Base-by-base conservation (phyloP, 495 filamentous ascomycete genomes). In the Hypoxylon fragiforme region DNA sequence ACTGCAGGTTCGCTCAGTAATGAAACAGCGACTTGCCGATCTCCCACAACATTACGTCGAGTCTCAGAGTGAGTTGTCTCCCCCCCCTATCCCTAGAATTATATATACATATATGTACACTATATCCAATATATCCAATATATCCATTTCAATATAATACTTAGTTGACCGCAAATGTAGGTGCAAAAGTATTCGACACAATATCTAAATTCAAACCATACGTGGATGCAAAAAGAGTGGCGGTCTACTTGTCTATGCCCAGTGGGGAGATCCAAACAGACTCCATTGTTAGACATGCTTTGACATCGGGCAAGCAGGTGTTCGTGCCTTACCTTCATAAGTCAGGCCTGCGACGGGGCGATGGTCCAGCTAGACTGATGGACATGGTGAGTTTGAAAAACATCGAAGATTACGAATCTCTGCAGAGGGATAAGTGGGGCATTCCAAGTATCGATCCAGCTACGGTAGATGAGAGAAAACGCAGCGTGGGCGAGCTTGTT, bases 191-290 rank as follows among this genome's bases (percentile, higher is more conserved):
- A 3, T 79, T 78, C 43, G 77, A 77, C 41, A 75, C 76, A 8
- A 66, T 95, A 22, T 69, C 84, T 28, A 69, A 53, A 5, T 76
- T 78, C 50, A 54, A 54, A 43, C 73, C 77, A 1, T 97, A 95
- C 63, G 74, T 77, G 30, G 74, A 81, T 35, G 90, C 92, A 21
- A 79, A 80, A 49, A 77, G 84, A 19, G 81, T 97, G 56, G 88
- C 90, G 46, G 78, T 97, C 20, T 98, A 95, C 67, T 76, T 98
- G 14, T 95, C 94, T 9, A 98, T 98, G 91, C 90, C 90, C 2
- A 68, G 72, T 28, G 85, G 85, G 12, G 94, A 98, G 69, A 79
- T 96, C 11, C 85, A 86, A 37, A 97, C 95, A 11, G 83, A 83
- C 19, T 68, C 73, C 11, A 89, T 97, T 19, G 89, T 97, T 13